Evolutionary conservation across 768 basidiomycete genomes (phyloP), one percentile per base, ranked within the genome.

Genomic region (Clitopilus passeckerianus): DNA sequence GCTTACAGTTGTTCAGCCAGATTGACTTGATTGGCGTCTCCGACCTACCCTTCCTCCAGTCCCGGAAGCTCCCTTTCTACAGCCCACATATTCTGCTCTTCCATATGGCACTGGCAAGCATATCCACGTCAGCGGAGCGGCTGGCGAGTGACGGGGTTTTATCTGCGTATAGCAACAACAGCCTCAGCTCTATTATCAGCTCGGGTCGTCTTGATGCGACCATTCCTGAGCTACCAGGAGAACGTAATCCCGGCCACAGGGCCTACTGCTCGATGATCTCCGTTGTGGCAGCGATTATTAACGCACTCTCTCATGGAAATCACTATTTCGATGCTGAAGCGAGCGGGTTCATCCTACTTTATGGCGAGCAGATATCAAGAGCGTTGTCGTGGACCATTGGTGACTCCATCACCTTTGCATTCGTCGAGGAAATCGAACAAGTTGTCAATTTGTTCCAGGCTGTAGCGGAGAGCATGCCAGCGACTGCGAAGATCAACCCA

Each of bases 251-350:
- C 7, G 86, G 87, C 0, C 95, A 97, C 68, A 73, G 78, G 20
- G 81, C 86, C 1, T 97, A 95, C 74, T 95, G 92, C 66, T 79
- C 84, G 2, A 93, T 96, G 89, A 75, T 96, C 16, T 79, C 87
- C 3, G 84, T 95, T 53, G 80, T 94, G 30, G 81, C 94, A 3
- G 85, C 85, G 8, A 85, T 95, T 43, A 77, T 91, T 22, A 76
- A 76, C 1, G 76, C 87, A 5, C 69, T 90, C 15, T 83, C 87
- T 55, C 76, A 81, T 43, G 86, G 83, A 59, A 87, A 83, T 60
- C 89, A 86, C 65, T 93, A 84, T 70, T 91, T 97, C 68, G 87
- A 91, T 57, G 83, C 86, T 1, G 95, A 97, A 59, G 89, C 89
- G 0, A 86, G 91, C 56, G 92, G 91, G 0, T 87, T 97, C 65